A percentile compares a stretch with the other conserved stretches of the same genome.
Evolutionary conservation across 78 protist genomes (phyloP).

Genomic region (Emiliania huxleyi): DNA sequence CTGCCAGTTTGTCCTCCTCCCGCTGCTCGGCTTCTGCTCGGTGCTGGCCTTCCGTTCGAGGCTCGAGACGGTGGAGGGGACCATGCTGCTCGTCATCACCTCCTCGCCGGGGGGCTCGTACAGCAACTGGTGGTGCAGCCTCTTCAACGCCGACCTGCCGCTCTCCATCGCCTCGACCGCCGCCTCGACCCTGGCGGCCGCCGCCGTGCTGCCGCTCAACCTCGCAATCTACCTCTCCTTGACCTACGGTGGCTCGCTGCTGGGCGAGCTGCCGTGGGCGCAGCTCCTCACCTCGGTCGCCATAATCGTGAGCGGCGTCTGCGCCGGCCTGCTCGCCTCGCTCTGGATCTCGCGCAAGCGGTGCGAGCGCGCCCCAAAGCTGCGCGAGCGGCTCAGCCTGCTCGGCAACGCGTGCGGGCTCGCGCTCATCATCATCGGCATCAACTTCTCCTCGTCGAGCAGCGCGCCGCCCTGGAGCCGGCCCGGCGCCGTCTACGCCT

Average conservation of each 20-base stretch:
- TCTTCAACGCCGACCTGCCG: conserved; percentile 29
- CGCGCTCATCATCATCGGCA: background rate
- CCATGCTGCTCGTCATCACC: background rate
- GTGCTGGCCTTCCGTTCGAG: background rate
- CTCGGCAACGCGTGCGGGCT: background rate
- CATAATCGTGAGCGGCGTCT: background rate
- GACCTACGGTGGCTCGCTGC: background rate
- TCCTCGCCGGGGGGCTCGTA: conserved; percentile 19
- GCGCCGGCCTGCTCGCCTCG: background rate
- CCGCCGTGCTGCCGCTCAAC: conserved; percentile 23
- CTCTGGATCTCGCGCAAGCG: background rate
- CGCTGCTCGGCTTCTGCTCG: background rate
- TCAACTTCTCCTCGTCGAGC: too few species aligned
- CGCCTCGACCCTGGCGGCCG: background rate
- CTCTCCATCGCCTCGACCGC: conserved; percentile 26
- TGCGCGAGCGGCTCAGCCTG: background rate
- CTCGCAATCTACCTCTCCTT: background rate
- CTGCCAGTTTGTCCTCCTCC: conserved; percentile 26
- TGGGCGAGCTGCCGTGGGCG: background rate
- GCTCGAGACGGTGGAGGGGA: background rate
- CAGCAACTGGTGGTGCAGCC: conserved; percentile 25
- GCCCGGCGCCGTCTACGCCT: background rate
- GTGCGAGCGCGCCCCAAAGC: background rate
- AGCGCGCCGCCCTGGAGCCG: background rate
- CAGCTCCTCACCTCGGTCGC: background rate